Evolutionary conservation across 768 basidiomycete species (phyloP), one percentile per base, ranked within the genome.

Genomic region (Pleurotus giganteus): DNA sequence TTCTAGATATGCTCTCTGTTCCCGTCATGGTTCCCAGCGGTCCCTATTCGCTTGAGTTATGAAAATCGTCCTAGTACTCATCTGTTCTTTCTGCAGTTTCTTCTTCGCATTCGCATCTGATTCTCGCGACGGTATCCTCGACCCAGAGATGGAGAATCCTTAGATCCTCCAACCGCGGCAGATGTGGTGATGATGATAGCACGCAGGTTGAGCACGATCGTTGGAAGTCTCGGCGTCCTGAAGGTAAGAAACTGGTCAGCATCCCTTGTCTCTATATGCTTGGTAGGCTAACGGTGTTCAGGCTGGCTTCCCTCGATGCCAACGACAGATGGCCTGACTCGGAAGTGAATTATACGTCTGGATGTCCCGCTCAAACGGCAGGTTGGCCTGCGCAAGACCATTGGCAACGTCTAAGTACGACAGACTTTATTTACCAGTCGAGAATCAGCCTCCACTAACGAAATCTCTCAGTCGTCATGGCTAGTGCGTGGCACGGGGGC

Each of bases 361-460:
- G 86, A 4, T 88, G 86, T 58, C 63, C 65, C 44, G 86, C 83
- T 3, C 77, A 75, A 53, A 74, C 80, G 12, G 86, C 85, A 4
- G 88, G 84, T 60, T 88, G 87, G 86, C 85, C 85, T 9, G 85
- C 85, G 9, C 74, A 82, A 64, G 64, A 58, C 1, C 85, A 88
- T 58, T 86, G 83, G 81, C 64, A 66, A 37, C 75, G 81, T 31
- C 72, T 81, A 32, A 65, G 83, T 83, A 55, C 15, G 69, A 57
- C 9, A 45, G 28, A 42, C n/a, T 54, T 47, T 2, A 12, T 55
- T 26, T 34, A n/a, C 28, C 8, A 21, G n/a, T n/a, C n/a, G n/a
- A n/a, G 47, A n/a, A 29, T 43, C 9, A 49, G 11, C 6, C 32
- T 37, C 53, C 21, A 28, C 9, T 15, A 19, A 36, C 28, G 7